Evolutionary conservation across 352 stramenopile species (phyloP), one percentile per base, ranked within the genome.

Genomic region (Globisporangium echinulatum): DNA sequence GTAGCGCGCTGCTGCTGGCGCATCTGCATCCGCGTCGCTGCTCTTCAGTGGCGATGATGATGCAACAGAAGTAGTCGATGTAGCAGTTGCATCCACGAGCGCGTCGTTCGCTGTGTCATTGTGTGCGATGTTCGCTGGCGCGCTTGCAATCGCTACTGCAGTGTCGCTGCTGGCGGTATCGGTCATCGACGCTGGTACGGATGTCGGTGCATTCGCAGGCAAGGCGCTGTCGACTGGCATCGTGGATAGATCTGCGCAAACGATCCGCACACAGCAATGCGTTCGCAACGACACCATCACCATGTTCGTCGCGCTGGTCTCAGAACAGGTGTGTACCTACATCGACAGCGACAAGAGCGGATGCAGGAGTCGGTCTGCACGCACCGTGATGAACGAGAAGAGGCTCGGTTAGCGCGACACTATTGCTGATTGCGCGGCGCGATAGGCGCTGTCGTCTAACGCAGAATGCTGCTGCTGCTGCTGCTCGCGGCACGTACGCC

Each of bases 1-100:
- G 66, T 94, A 92, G 15, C 67, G 47, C 37, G 46, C 52, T 0
- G 40, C 19, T 9, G 47, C 33, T 46, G 11, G 33, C 25, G 25
- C 2, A 33, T 33, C 25, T 39, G 47, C 54, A 37, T 52, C 44
- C 37, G 40, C 33, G 8, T n/a, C 33, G 37, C 36, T 43, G 14
- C 25, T 33, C 25, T 33, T 33, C 25, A 33, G 25, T 33, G 25
- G 25, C 25, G 25, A 33, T 3, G 25, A 3, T 13, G 11, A 13
- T 2, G 40, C 40, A 14, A 44, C 40, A 13, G n/a, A 5, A 13
- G 46, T 2, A 36, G 17, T 4, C 25, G 46, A 0, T 11, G 15
- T 5, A 13, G 15, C 46, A 9, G 5, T 13, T 50, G 46, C 15
- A 33, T 8, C 40, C 40, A 44, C 11, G 7, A 13, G 40, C 7